Percentiles rank a stretch among this genome's conserved stretches.
phyloP scores from a whole-genome alignment of 1,284 basidiomycete species.

The Leccinum subatratum region DNA sequence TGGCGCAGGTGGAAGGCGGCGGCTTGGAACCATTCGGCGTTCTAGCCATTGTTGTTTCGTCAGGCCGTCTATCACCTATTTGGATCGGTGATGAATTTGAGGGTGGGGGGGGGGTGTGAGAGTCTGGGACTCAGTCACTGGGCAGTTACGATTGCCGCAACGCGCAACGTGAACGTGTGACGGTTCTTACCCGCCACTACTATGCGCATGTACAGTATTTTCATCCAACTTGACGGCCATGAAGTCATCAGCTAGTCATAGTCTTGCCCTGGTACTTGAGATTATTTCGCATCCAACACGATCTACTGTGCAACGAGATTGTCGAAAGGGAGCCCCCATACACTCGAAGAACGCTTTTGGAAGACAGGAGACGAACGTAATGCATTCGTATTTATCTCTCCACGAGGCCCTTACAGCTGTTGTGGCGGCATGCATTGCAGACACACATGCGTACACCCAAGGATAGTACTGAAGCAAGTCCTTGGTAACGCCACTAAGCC shows the following conservation, averaged over 20 bases:
- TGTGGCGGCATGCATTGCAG: background rate
- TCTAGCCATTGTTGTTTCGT: too few species aligned
- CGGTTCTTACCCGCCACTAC: too few species aligned
- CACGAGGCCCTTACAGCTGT: background rate
- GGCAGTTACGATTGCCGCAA: too few species aligned
- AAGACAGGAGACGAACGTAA: background rate
- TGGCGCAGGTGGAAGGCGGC: too few species aligned
- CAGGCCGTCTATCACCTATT: too few species aligned
- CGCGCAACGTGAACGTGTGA: too few species aligned
- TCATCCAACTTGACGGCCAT: background rate
- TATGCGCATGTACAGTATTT: background rate
- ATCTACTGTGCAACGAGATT: background rate
- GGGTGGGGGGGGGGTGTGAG: too few species aligned
- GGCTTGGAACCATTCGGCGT: too few species aligned
- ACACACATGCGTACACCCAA: background rate
- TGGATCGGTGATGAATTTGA: too few species aligned
- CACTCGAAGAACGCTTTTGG: background rate
- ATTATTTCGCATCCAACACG: background rate
- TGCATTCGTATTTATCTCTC: background rate
- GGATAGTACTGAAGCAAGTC: background rate
- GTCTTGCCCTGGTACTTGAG: background rate
- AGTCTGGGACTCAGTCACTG: too few species aligned
- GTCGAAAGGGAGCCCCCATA: background rate
- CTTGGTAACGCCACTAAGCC: background rate
- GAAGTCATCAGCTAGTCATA: background rate